These are phyloP conservation scores for Phycomyces blakesleeanus DNA, from an alignment of 192 early-diverging fungal species.

Conservation along the genomic window DNA sequence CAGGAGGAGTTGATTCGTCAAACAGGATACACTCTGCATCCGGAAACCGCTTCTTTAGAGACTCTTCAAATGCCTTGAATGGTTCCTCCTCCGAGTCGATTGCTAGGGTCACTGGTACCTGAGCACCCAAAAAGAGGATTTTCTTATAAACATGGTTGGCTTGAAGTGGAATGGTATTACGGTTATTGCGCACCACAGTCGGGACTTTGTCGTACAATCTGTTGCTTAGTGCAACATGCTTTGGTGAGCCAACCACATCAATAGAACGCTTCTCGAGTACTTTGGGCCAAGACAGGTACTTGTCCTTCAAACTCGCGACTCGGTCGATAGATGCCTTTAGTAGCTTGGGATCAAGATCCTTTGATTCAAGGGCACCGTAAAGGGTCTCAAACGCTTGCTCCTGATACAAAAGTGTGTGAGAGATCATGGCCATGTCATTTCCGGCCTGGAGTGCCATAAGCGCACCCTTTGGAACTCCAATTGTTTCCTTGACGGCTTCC, in stretches of 20 bases:
- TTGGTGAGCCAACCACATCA: constrained; percentile 16
- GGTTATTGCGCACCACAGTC: constrained; percentile 25
- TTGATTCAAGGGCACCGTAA: constrained; percentile 3
- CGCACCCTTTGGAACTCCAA: constrained; percentile 26
- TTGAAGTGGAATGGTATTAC: constrained; percentile 19
- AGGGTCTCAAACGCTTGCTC: constrained; percentile 19
- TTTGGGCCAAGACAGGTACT: constrained; percentile 22
- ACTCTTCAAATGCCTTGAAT: constrained; percentile 28
- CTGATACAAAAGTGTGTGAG: constrained; percentile 32
- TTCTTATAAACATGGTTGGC: constrained; percentile 6
- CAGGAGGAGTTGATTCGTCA: constrained; percentile 17
- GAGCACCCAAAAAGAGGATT: constrained; percentile 33
- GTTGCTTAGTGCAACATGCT: constrained; percentile 23
- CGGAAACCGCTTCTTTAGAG: constrained; percentile 15
- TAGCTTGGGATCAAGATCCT: constrained; percentile 10
- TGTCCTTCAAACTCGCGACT: constrained; percentile 28
- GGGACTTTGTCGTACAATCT: constrained; percentile 27
- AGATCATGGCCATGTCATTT: constrained; percentile 39
- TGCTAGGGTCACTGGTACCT: constrained; percentile 34
- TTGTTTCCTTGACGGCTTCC: constrained; percentile 36
- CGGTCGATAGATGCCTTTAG: constrained; percentile 24
- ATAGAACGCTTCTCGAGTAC: too few relatives aligned
- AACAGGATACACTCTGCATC: constrained; percentile 27
- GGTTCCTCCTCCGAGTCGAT: constrained; percentile 37
- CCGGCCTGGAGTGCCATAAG: constrained; percentile 30